Evolutionary conservation across 1,139 yeast species (phyloP), one percentile per base, ranked within the genome.

Genomic region (Pichia sp.): DNA sequence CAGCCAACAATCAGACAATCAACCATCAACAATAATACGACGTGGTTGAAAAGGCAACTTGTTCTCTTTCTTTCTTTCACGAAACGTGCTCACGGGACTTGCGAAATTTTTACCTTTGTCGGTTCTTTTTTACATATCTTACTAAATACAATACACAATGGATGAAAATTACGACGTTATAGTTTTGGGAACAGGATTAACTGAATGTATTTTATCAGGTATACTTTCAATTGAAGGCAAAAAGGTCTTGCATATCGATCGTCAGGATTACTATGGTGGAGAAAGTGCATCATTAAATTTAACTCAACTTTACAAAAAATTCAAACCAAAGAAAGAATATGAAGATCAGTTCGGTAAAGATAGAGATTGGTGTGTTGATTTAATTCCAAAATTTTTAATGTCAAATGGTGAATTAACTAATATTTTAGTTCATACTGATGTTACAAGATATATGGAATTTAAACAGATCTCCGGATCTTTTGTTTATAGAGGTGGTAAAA

Each of bases 361-460:
- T 59, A 76, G 98, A 52, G 98, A 91, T 63, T 91, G 98, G 97
- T 88, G 94, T 63, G 89, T 91, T 43, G 99, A 91, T 61, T 72
- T 91, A 68, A 88, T 91, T 56, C 99, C 99, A 38, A 91, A 91
- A 68, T 91, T 91, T 56, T 71, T 93, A 55, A 93, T 91, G 98
- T 93, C 97, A 44, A 87, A 88, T 57, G 99, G 99, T 31, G 99
- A 91, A 62, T 75, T 91, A 66, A 89, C 97, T 54, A 89, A 89
- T 63, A 93, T 91, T 55, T 75, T 91, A 57, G 91, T 85, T 29
- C 96, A 89, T 63, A 91, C 98, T 21, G 91, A 89, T 56, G 98
- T 91, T 40, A 89, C 97, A 21, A 76, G 96, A 52, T 91, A 89
- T 63, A 82, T 93, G 58, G 97, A 91, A 61, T 93, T 93, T 68